A percentile compares a stretch with the other conserved stretches of the same genome.
Conservation (phyloP, 1,284 basidiomycete species). For the Rhodotorula sp. region DNA sequence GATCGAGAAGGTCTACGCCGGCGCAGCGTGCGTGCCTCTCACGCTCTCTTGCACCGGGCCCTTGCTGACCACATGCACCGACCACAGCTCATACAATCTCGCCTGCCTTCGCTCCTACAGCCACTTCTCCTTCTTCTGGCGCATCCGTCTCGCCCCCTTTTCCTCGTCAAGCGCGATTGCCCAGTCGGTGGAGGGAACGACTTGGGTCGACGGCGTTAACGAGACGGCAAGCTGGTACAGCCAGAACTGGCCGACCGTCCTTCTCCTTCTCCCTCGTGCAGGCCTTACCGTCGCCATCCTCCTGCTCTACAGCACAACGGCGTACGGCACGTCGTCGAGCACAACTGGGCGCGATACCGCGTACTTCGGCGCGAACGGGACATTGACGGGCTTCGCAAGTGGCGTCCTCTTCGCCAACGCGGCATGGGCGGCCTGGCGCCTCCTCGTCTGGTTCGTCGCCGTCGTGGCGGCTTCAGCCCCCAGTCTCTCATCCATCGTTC, state of each 20-base stretch:
- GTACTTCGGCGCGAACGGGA: conserved; percentile 35
- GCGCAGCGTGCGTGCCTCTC: conserved; percentile 25
- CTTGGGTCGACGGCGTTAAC: conserved; percentile 22
- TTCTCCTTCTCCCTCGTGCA: conserved; percentile 38
- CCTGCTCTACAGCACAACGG: conserved; percentile 38
- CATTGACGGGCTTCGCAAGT: conserved; percentile 25
- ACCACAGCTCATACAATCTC: conserved; percentile 35
- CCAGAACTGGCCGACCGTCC: conserved; percentile 43
- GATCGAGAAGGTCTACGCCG: conserved; percentile 34
- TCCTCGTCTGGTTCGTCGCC: conserved; percentile 22
- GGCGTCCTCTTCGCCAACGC: conserved; percentile 38
- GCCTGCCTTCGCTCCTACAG: conserved; percentile 34
- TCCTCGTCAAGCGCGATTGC: conserved; percentile 16
- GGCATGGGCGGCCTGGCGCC: conserved; percentile 28
- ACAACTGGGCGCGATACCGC: conserved; percentile 25
- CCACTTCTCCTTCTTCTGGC: conserved; percentile 40
- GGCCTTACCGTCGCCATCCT: conserved; percentile 38
- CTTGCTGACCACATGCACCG: background rate
- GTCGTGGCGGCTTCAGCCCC: background rate
- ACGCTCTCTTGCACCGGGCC: background rate
- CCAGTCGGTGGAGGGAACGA: conserved; percentile 23
- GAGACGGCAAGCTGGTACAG: conserved; percentile 32
- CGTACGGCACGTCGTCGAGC: conserved; percentile 15
- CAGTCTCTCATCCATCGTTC: background rate
- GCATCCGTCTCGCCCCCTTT: conserved; percentile 20